These are phyloP conservation scores for Grammothele lineata DNA, from an alignment of 768 basidiomycete species.

Conservation along the genomic window DNA sequence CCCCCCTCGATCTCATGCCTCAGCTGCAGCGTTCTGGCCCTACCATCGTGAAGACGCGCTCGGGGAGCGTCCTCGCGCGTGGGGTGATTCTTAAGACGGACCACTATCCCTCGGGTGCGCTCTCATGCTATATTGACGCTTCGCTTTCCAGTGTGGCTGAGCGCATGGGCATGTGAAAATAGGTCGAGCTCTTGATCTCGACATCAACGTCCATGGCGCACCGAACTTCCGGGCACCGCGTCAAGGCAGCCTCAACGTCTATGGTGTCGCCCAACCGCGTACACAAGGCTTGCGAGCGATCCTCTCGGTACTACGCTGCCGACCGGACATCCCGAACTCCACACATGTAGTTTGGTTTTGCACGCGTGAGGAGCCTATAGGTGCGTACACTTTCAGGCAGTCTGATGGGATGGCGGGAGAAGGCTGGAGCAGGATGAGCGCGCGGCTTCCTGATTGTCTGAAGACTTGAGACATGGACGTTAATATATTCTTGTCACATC, in stretches of 20 bases:
- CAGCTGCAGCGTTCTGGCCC: slow-evolving; percentile 62
- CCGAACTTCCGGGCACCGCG: slow-evolving; percentile 91
- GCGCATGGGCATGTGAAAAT: not conserved
- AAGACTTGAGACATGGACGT: not conserved
- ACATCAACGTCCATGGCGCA: slow-evolving; percentile 89
- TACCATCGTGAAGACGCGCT: slow-evolving; percentile 77
- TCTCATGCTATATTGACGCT: not conserved
- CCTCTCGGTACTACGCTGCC: slow-evolving; percentile 74
- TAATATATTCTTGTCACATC: not conserved
- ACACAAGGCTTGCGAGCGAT: slow-evolving; percentile 89
- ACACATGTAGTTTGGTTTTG: slow-evolving; percentile 93
- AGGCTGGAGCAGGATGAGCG: too few relatives aligned
- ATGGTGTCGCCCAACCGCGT: slow-evolving; percentile 93
- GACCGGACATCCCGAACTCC: slow-evolving; percentile 57
- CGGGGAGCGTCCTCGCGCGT: slow-evolving; percentile 78
- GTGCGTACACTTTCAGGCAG: too few relatives aligned
- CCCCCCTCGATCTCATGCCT: slow-evolving; percentile 56
- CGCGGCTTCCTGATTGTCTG: too few relatives aligned
- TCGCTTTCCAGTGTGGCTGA: too few relatives aligned
- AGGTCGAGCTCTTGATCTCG: slow-evolving; percentile 88
- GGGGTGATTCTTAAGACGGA: slow-evolving; percentile 96
- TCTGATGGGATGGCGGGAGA: too few relatives aligned
- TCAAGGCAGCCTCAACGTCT: slow-evolving; percentile 81
- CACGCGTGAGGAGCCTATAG: slow-evolving; percentile 92
- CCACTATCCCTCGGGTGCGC: slow-evolving; percentile 67